These are phyloP conservation scores for Colletotrichum cordylinicola DNA, from an alignment of 2,329 filamentous ascomycete genomes.

Conservation along the genomic window DNA sequence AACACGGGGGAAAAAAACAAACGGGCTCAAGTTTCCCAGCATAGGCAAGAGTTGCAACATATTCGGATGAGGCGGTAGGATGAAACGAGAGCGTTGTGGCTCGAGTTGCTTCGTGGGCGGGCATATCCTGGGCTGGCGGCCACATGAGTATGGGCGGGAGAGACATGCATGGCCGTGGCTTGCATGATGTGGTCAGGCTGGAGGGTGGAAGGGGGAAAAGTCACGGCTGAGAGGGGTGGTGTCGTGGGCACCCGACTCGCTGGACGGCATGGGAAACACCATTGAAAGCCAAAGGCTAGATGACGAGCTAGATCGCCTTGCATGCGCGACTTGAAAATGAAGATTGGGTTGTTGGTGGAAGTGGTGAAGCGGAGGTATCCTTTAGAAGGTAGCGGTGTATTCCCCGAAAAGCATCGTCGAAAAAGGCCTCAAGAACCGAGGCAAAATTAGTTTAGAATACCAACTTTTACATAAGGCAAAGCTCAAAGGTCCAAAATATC, in stretches of 20 bases:
- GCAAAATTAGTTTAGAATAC: neutral
- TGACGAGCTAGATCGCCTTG: neutral
- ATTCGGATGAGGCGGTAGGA: neutral
- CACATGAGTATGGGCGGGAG: neutral
- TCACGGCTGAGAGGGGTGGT: neutral
- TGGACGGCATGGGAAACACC: neutral
- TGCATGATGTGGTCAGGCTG: conserved; percentile 16
- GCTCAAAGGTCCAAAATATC: neutral
- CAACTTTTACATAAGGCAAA: neutral
- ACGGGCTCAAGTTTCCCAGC: neutral
- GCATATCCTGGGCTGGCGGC: neutral
- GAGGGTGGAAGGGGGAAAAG: neutral
- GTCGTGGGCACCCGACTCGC: neutral
- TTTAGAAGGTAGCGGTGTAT: neutral
- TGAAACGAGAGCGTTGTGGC: neutral
- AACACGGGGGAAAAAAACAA: neutral
- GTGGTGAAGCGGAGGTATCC: neutral
- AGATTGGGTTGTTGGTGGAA: neutral
- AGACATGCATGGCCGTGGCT: conserved; percentile 11
- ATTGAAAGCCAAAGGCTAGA: neutral
- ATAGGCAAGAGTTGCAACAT: neutral
- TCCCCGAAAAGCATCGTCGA: neutral
- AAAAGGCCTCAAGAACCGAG: neutral
- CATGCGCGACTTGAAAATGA: neutral
- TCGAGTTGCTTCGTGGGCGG: neutral